Conservation (phyloP, 768 basidiomycete species). For the Pisolithus marmoratus region DNA sequence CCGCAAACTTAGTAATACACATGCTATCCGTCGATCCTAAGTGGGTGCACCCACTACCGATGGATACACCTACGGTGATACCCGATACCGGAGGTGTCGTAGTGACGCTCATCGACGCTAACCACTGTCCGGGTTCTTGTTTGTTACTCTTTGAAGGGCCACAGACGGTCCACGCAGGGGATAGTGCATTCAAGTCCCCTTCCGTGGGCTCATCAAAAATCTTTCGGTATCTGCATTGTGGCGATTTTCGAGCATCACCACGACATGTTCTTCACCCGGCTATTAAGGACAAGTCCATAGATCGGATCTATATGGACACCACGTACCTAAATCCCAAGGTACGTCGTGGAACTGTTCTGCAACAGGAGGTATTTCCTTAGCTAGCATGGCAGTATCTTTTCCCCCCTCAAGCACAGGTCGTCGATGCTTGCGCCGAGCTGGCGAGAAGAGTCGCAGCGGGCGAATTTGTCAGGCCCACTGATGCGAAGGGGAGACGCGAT, state of each 20-base stretch:
- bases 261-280: slow-evolving; percentile 81
- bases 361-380: slow-evolving; percentile 1
- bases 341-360: slow-evolving; percentile 1
- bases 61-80: slow-evolving; percentile 68
- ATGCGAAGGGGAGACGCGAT: slow-evolving; percentile 16
- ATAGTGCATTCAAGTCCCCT: slow-evolving; percentile 66
- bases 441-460: slow-evolving; percentile 53
- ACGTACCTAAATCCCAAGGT: slow-evolving; percentile 91
- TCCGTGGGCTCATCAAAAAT: slow-evolving; percentile 61
- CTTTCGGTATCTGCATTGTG: slow-evolving; percentile 94
- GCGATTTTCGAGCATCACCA: slow-evolving; percentile 89
- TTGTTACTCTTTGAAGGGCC: slow-evolving; percentile 91
- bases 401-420: slow-evolving; percentile 91
- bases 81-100: slow-evolving; percentile 80
- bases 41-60: slow-evolving; percentile 85
- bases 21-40: slow-evolving; percentile 85
- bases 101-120: slow-evolving; percentile 95
- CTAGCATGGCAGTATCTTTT: slow-evolving; percentile 68
- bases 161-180: slow-evolving; percentile 86
- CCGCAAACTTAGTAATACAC: slow-evolving; percentile 86
- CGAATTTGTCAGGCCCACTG: slow-evolving; percentile 24
- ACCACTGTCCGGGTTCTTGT: slow-evolving; percentile 96
- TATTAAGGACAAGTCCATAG: slow-evolving; percentile 73
- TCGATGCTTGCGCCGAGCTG: slow-evolving; percentile 86
- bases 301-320: slow-evolving; percentile 91